Evolutionary conservation across 495 filamentous ascomycete genomes (phyloP).

Genomic region (Neohortaea acidophila): DNA sequence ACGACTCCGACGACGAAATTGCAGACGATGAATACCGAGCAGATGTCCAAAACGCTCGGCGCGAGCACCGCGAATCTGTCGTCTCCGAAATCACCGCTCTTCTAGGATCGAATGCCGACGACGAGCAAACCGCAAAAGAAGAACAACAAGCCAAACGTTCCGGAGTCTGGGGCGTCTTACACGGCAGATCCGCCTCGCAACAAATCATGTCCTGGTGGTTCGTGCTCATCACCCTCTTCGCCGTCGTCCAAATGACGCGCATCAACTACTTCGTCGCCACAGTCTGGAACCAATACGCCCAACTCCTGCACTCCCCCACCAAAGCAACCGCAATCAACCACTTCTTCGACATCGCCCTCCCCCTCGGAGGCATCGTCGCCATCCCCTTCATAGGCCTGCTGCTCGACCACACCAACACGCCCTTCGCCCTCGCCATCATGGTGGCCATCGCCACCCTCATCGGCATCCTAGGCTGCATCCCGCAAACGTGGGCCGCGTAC

Average conservation of each 20-base stretch:
- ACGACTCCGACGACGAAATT: conserved; percentile 33
- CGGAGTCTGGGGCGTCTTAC: conserved; percentile 82
- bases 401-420: conserved; percentile 62
- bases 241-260: conserved; percentile 77
- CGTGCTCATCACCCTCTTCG: conserved; percentile 70
- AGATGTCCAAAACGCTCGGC: conserved; percentile 36
- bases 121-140: conserved; percentile 37
- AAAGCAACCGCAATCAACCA: conserved; percentile 57
- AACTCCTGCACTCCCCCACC: conserved; percentile 45
- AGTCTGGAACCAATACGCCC: conserved; percentile 68
- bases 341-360: conserved; percentile 79
- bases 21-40: conserved; percentile 9
- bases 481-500: conserved; percentile 54
- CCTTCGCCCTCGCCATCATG: conserved; percentile 57
- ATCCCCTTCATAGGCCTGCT: conserved; percentile 80
- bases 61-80: conserved; percentile 48
- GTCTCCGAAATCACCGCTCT: conserved; percentile 61
- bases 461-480: conserved; percentile 64
- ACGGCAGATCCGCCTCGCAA: conserved; percentile 50
- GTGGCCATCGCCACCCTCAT: conserved; percentile 60
- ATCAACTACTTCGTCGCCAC: conserved; percentile 98
- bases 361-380: conserved; percentile 65
- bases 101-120: conserved; percentile 44
- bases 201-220: conserved; percentile 85
- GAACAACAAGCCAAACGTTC: conserved; percentile 44